These are phyloP conservation scores for Gremmenia infestans DNA, from an alignment of 2,329 filamentous ascomycete species.

Conservation along the genomic window DNA sequence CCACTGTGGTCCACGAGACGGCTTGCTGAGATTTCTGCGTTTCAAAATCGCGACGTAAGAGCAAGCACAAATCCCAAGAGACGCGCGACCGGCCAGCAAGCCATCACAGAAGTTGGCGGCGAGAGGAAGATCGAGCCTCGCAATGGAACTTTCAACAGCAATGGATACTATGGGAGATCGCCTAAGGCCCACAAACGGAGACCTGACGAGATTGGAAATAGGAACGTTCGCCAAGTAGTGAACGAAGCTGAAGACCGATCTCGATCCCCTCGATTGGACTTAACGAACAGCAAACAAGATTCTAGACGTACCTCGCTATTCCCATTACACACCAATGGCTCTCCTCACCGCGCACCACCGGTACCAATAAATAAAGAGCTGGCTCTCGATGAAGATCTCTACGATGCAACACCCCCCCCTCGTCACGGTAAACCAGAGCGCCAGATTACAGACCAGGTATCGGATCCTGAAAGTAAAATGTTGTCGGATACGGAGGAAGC, in stretches of 20 bases:
- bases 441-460: neutral
- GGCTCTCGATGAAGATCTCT: constrained; percentile 19
- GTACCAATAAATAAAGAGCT: constrained; percentile 6
- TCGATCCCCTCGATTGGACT: neutral
- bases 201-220: neutral
- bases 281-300: neutral
- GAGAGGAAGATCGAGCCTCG: neutral
- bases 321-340: neutral
- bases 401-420: constrained; percentile 22
- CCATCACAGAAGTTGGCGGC: neutral
- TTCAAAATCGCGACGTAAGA: neutral
- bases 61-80: neutral
- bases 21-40: neutral
- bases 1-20: neutral
- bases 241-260: neutral
- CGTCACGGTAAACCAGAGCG: constrained; percentile 9
- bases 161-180: too few species aligned
- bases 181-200: neutral
- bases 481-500: constrained; percentile 14
- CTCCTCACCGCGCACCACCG: neutral
- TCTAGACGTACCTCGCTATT: neutral
- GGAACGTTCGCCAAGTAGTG: neutral
- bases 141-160: neutral
- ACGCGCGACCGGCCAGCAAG: neutral
- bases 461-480: neutral